phyloP scores from a whole-genome alignment of 257 asterid species.

The Oldenlandia corymbosa region DNA sequence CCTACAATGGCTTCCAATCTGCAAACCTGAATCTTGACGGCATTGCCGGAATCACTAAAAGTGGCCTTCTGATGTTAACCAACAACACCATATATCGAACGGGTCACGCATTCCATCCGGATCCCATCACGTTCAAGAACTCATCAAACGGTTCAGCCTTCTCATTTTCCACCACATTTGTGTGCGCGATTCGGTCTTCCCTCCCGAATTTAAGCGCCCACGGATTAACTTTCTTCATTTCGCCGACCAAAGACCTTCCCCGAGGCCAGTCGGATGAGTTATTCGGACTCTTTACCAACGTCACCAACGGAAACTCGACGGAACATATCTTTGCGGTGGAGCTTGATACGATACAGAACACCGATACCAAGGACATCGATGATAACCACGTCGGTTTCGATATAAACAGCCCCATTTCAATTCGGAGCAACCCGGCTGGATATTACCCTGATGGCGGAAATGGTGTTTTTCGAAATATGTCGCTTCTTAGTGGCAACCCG shows the following conservation, averaged over 20 bases:
- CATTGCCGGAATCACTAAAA: conserved; percentile 13
- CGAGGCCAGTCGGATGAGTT: not conserved
- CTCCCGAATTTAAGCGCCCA: conserved; percentile 19
- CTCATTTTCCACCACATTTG: conserved; percentile 27
- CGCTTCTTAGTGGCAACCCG: conserved; percentile 30
- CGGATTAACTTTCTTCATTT: conserved; percentile 19
- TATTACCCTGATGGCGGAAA: conserved; percentile 19
- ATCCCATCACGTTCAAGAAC: conserved; percentile 16
- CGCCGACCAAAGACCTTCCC: conserved; percentile 17
- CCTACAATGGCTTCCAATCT: conserved; percentile 13
- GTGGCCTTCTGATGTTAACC: conserved; percentile 20
- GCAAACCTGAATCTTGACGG: conserved; percentile 23
- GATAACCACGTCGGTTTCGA: conserved; percentile 28
- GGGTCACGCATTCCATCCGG: conserved; percentile 19
- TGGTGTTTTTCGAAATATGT: conserved; percentile 30
- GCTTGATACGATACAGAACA: conserved; percentile 16
- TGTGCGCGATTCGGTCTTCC: conserved; percentile 21
- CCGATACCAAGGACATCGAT: conserved; percentile 13
- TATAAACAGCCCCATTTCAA: conserved; percentile 11
- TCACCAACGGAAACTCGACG: conserved; percentile 10
- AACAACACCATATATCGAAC: not conserved
- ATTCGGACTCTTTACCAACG: conserved; percentile 19
- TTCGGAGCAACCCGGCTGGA: conserved; percentile 24
- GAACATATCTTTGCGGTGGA: conserved; percentile 25
- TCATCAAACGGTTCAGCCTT: not conserved